These are phyloP conservation scores for Diplocarpon rosae DNA, from an alignment of 2,329 filamentous ascomycete species.

Conservation along the genomic window DNA sequence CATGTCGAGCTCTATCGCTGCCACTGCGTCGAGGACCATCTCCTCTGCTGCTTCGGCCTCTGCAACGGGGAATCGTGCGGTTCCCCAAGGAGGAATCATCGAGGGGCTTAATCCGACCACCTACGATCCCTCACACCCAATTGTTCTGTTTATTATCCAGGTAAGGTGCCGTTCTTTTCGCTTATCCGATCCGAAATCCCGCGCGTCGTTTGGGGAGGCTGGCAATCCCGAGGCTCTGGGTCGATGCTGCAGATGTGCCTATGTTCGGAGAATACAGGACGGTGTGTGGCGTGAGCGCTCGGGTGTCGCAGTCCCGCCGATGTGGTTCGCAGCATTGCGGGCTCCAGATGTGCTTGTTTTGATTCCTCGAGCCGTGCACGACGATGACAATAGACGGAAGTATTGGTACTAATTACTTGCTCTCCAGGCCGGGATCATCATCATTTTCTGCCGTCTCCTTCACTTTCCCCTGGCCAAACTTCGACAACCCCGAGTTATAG, in stretches of 20 bases:
- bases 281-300: slow-evolving; percentile 4
- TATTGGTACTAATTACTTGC: slow-evolving; percentile 3
- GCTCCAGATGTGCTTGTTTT: background rate
- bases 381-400: no score
- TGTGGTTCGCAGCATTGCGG: background rate
- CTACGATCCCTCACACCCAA: slow-evolving; percentile 53
- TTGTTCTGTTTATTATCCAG: slow-evolving; percentile 60
- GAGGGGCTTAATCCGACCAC: slow-evolving; percentile 50
- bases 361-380: background rate
- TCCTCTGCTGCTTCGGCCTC: slow-evolving; percentile 10
- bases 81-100: slow-evolving; percentile 49
- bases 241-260: background rate
- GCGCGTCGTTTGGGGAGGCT: background rate
- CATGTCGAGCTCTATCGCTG: background rate
- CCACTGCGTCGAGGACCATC: slow-evolving; percentile 3
- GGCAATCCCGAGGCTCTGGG: slow-evolving; percentile 1
- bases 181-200: background rate
- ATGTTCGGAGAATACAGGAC: background rate
- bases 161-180: slow-evolving; percentile 28
- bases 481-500: slow-evolving; percentile 71
- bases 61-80: slow-evolving; percentile 12
- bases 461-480: slow-evolving; percentile 69
- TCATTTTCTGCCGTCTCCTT: slow-evolving; percentile 61
- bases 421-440: slow-evolving; percentile 55
- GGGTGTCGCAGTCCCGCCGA: background rate